Percentiles rank a stretch among this genome's conserved stretches.
These are phyloP conservation scores for Cladosporium velox DNA, from an alignment of 2,329 filamentous ascomycete genomes.

Conservation along the genomic window DNA sequence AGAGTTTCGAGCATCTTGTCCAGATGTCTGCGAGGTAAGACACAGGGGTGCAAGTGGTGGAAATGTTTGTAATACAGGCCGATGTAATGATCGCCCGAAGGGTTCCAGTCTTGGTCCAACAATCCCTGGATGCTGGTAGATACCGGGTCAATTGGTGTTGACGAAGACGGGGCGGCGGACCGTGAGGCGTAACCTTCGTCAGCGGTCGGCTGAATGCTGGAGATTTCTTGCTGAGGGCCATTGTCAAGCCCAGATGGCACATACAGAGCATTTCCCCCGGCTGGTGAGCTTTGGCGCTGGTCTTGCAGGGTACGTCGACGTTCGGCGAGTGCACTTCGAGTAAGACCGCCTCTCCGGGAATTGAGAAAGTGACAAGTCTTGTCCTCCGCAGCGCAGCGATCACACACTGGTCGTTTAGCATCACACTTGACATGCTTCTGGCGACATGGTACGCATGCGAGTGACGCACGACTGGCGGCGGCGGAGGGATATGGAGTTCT, in stretches of 20 bases:
- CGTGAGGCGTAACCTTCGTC: background rate
- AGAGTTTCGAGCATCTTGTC: background rate
- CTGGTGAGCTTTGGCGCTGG: background rate
- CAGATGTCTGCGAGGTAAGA: background rate
- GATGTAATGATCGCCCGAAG: slow-evolving; percentile 8
- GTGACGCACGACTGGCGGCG: background rate
- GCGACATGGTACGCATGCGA: slow-evolving; percentile 18
- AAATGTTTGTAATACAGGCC: slow-evolving; percentile 8
- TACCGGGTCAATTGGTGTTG: background rate
- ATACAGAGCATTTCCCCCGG: background rate
- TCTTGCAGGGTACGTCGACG: background rate
- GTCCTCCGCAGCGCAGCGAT: slow-evolving; percentile 10
- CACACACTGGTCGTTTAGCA: slow-evolving; percentile 4
- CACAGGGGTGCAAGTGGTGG: slow-evolving; percentile 5
- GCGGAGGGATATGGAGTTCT: background rate
- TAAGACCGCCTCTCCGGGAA: background rate
- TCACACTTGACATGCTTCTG: slow-evolving; percentile 15
- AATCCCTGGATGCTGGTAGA: background rate
- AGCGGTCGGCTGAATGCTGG: background rate
- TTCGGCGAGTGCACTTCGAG: background rate
- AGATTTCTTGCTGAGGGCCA: background rate
- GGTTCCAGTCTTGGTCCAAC: slow-evolving; percentile 1
- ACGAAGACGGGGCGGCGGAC: background rate
- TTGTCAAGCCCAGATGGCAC: background rate
- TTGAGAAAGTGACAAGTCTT: slow-evolving; percentile 7